Percentiles rank a stretch among this genome's conserved stretches.
These are phyloP conservation scores for Silene conica DNA, from an alignment of 148 eudicot species.

Conservation along the genomic window DNA sequence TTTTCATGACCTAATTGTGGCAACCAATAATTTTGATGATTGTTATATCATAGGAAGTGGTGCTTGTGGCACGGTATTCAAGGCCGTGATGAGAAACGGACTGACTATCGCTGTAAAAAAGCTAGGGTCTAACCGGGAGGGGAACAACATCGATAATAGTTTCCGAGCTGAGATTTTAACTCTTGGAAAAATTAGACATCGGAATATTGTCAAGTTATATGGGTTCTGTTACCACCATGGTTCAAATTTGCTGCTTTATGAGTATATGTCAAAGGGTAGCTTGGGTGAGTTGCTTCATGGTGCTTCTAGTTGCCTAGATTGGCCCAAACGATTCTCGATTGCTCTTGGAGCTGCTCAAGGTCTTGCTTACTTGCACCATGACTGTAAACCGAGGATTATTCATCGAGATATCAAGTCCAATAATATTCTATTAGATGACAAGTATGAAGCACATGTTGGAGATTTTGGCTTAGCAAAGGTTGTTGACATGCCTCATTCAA, in stretches of 20 bases:
- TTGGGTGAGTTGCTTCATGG: slow-evolving; percentile 91
- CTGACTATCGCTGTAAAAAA: slow-evolving; percentile 76
- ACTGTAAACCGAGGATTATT: slow-evolving; percentile 90
- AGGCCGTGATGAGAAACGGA: slow-evolving; percentile 73
- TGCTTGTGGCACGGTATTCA: slow-evolving; percentile 87
- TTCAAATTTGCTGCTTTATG: slow-evolving; percentile 81
- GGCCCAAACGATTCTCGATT: slow-evolving; percentile 72
- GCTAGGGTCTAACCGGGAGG: slow-evolving; percentile 86
- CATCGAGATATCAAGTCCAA: slow-evolving; percentile 96
- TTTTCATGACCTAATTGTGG: slow-evolving; percentile 80
- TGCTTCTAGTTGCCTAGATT: slow-evolving; percentile 50
- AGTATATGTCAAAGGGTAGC: slow-evolving; percentile 91
- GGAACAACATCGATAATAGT: slow-evolving; percentile 73
- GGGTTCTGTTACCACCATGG: slow-evolving; percentile 95
- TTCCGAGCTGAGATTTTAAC: slow-evolving; percentile 91
- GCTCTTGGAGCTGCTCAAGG: slow-evolving; percentile 97
- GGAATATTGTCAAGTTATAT: slow-evolving; percentile 84
- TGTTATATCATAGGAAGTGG: slow-evolving; percentile 74
- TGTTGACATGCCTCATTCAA: slow-evolving; percentile 93
- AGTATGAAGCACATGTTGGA: slow-evolving; percentile 97
- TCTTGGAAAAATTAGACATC: slow-evolving; percentile 87
- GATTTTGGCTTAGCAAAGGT: slow-evolving; percentile 99
- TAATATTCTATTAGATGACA: slow-evolving; percentile 80
- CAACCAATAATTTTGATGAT: slow-evolving; percentile 71
- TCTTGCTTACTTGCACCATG: slow-evolving; percentile 90